A percentile compares a stretch with the other conserved stretches of the same genome.
phyloP scores from a whole-genome alignment of 192 early-diverging fungal species.

The Umbelopsis vinacea region DNA sequence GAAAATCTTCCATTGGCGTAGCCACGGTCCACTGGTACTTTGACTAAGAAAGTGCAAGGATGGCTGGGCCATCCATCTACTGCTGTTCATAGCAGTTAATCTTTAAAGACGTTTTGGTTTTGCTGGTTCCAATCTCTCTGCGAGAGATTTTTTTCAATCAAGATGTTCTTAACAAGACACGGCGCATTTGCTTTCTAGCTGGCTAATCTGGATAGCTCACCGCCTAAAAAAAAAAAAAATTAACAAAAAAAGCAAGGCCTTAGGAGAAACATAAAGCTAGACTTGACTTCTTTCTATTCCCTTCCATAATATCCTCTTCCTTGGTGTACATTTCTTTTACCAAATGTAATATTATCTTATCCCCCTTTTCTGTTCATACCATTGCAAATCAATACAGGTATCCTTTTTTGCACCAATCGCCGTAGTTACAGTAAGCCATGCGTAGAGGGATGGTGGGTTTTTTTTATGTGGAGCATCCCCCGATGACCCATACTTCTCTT shows the following conservation, averaged over 20 bases:
- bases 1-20: constrained; percentile 48
- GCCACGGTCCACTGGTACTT: constrained; percentile 57
- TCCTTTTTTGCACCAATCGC: too few species aligned
- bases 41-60: constrained; percentile 27
- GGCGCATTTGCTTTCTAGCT: too few species aligned
- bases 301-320: not conserved
- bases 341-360: not conserved
- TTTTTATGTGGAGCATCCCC: too few species aligned
- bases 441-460: too few species aligned
- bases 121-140: constrained; percentile 11
- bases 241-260: too few species aligned
- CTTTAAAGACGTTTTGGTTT: constrained; percentile 1
- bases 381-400: not conserved
- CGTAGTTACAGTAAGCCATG: not conserved
- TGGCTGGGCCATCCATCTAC: not conserved
- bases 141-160: not conserved
- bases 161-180: not conserved
- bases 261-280: not conserved
- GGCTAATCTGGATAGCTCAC: too few species aligned
- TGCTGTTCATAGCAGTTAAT: not conserved
- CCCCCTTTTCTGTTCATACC: not conserved
- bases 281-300: not conserved
- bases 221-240: too few species aligned
- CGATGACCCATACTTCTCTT: too few species aligned
- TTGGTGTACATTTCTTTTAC: not conserved